Conservation (phyloP, 805 yeast genomes). For the Pichia deserticola region DNA sequence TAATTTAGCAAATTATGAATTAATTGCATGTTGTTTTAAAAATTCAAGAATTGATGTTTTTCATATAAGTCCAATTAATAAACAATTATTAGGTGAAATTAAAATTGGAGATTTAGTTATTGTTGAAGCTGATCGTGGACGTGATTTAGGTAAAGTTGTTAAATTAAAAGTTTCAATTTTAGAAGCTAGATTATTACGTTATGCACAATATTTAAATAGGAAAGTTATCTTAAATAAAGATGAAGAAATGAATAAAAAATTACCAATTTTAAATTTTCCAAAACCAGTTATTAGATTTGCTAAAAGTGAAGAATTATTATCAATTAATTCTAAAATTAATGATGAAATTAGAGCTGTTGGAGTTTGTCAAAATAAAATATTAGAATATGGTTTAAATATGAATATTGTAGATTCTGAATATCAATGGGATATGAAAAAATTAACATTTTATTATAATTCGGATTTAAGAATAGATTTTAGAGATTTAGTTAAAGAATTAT, state of each 20-base stretch:
- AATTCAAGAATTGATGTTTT: slow-evolving; percentile 76
- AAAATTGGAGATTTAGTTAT: slow-evolving; percentile 61
- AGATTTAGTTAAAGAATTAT: slow-evolving; percentile 67
- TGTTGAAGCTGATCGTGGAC: slow-evolving; percentile 80
- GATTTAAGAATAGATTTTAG: slow-evolving; percentile 67
- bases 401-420: slow-evolving; percentile 70
- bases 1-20: slow-evolving; percentile 20
- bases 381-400: slow-evolving; percentile 46
- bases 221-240: slow-evolving; percentile 43
- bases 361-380: slow-evolving; percentile 51
- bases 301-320: slow-evolving; percentile 50
- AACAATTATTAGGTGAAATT: slow-evolving; percentile 23
- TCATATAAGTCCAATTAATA: slow-evolving; percentile 39
- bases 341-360: slow-evolving; percentile 67
- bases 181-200: slow-evolving; percentile 61
- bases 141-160: slow-evolving; percentile 64
- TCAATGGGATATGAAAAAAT: slow-evolving; percentile 77
- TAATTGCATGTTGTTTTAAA: slow-evolving; percentile 68
- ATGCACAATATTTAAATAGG: slow-evolving; percentile 63
- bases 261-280: slow-evolving; percentile 54
- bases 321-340: slow-evolving; percentile 46
- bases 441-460: slow-evolving; percentile 65
- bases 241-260: slow-evolving; percentile 12
- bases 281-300: slow-evolving; percentile 63
- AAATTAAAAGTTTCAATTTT: slow-evolving; percentile 51